phyloP scores from a whole-genome alignment of 2,329 filamentous ascomycete genomes.

The Neonectria sp. region DNA sequence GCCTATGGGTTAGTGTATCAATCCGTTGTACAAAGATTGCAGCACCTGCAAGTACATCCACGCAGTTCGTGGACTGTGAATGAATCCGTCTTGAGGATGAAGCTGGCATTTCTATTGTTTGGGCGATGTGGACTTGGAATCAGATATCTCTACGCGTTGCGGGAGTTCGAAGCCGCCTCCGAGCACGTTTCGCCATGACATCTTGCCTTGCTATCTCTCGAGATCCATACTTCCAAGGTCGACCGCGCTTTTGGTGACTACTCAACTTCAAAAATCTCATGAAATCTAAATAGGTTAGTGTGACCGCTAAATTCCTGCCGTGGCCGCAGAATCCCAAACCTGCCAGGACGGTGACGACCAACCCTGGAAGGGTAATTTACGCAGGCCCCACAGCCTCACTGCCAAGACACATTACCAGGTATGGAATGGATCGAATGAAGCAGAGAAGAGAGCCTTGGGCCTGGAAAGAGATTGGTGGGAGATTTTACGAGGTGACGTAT shows the following conservation, averaged over 20 bases:
- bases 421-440: neutral
- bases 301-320: neutral
- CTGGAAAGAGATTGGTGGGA: neutral
- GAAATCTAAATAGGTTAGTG: neutral
- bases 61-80: neutral
- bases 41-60: slow-evolving; percentile 2
- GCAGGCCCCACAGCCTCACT: neutral
- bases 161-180: neutral
- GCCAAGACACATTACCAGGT: neutral
- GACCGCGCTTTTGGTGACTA: neutral
- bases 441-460: neutral
- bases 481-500: neutral
- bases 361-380: neutral
- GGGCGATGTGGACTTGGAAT: neutral
- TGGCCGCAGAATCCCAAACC: neutral
- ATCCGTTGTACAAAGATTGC: neutral
- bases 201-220: neutral
- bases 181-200: neutral
- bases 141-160: neutral
- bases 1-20: neutral
- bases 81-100: neutral
- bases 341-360: neutral
- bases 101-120: neutral
- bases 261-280: neutral
- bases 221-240: slow-evolving; percentile 4